phyloP scores from a whole-genome alignment of 129 eudicot genomes.

The Dittrichia graveolens region DNA sequence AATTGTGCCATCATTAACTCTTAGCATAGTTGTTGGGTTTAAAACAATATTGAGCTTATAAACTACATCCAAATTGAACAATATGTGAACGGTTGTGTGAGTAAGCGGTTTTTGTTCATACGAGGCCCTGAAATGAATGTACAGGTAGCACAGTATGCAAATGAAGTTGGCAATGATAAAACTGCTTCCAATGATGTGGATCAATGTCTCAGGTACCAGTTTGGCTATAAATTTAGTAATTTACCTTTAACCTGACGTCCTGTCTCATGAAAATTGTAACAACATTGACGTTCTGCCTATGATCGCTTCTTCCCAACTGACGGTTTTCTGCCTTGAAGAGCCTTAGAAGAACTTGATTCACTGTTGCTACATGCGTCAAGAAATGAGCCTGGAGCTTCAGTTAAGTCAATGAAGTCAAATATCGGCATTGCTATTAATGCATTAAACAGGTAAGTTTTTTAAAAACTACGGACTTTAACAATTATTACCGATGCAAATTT shows the following conservation, averaged over 20 bases:
- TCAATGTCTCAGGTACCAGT: conserved; percentile 77
- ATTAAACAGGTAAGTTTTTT: conserved; percentile 58
- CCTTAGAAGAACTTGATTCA: conserved; percentile 90
- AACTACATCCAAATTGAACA: background rate
- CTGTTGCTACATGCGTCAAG: conserved; percentile 79
- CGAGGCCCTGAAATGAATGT: conserved; percentile 20
- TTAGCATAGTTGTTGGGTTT: too few species aligned
- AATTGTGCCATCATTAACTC: too few species aligned
- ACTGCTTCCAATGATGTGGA: conserved; percentile 73
- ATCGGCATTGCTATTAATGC: conserved; percentile 65
- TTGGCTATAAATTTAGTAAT: background rate
- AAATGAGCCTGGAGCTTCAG: conserved; percentile 57
- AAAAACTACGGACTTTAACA: too few species aligned
- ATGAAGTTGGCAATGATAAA: conserved; percentile 70
- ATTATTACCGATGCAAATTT: background rate
- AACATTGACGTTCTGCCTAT: too few species aligned
- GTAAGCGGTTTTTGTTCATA: background rate
- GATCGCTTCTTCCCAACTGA: background rate
- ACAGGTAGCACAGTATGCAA: conserved; percentile 94
- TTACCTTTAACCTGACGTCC: background rate
- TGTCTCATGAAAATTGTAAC: background rate
- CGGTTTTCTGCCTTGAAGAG: conserved; percentile 46
- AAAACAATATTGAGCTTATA: too few species aligned
- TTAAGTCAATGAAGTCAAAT: conserved; percentile 66
- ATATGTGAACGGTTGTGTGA: conserved; percentile 15